Evolutionary conservation across 345 rosid species (phyloP), one percentile per base, ranked within the genome.

Genomic region (Murraya koenigii): DNA sequence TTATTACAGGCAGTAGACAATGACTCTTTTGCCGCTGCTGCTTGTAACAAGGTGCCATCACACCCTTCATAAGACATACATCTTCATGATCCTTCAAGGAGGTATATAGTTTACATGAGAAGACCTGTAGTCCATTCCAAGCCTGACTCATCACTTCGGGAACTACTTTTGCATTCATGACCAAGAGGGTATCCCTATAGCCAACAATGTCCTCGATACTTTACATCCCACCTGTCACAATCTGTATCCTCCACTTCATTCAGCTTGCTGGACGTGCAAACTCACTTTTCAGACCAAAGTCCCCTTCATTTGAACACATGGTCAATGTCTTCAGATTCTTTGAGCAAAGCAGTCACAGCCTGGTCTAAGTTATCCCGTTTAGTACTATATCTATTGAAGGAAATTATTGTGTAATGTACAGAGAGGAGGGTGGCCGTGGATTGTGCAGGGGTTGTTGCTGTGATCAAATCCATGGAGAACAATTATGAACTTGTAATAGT

Each of bases 41-140:
- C 62, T 78, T 56, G 38, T 75, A 58, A 26, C 23, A n/a, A 13
- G 78, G 71, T 7, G 14, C 44, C 20, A 15, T 68, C 39, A 63
- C 72, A 23, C 56, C 78, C 36, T 32, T 69, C 20, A 52, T 79
- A 28, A 73, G 55, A 76, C 22, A 39, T 38, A 76, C 22, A 39
- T 38, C 75, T 62, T 11, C 73, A 73, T 74, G 76, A 83, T 76
- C 76, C 82, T 72, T 76, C 69, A 20, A 82, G 75, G 30, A 76
- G 75, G 64, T 35, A 66, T 62, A 64, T 38, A 4, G 78, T 72
- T 75, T 67, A 49, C 56, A 30, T 17, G 25, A 73, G 35, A 61
- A 73, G 73, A 68, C 61, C 62, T 14, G 22, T 73, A 28, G 66
- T 79, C 75, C 63, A 54, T 64, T 49, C 69, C 32, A 67, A 20